A percentile compares a stretch with the other conserved stretches of the same genome.
These are phyloP conservation scores for Symbiodinium natans DNA, from an alignment of 73 alveolate species.

Conservation along the genomic window DNA sequence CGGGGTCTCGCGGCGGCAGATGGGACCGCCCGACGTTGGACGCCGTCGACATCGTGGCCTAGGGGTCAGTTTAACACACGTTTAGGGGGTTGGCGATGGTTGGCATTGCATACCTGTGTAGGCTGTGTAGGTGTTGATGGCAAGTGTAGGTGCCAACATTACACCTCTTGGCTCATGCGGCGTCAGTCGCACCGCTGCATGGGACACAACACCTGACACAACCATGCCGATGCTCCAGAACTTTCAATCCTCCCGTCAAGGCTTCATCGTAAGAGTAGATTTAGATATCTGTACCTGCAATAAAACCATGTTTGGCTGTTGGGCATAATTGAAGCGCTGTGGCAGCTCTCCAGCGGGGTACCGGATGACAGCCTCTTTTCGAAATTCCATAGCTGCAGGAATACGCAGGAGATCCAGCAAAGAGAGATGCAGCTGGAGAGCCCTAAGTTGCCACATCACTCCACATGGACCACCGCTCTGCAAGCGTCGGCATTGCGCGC, in stretches of 20 bases:
- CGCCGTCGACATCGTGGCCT: background rate
- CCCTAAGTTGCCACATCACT: background rate
- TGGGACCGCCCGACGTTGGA: background rate
- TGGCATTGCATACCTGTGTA: background rate
- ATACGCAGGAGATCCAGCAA: background rate
- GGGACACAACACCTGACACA: constrained; percentile 8
- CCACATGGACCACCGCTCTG: background rate
- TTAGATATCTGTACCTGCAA: background rate
- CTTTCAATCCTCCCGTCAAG: background rate
- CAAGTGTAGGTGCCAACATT: background rate
- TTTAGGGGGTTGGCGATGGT: background rate
- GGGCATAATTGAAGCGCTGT: background rate
- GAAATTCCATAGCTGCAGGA: background rate
- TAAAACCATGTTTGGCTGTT: no score
- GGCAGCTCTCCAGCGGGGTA: background rate
- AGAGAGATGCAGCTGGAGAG: background rate
- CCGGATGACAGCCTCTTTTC: background rate
- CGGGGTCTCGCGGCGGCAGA: background rate
- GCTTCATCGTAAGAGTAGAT: background rate
- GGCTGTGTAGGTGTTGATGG: background rate
- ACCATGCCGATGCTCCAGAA: background rate
- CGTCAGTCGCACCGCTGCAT: background rate
- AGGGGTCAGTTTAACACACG: background rate
- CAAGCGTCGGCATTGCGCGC: background rate
- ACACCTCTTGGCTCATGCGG: constrained; percentile 9